Base-by-base conservation (phyloP, 2,329 filamentous ascomycete genomes). In the Botrytis tulipae region DNA sequence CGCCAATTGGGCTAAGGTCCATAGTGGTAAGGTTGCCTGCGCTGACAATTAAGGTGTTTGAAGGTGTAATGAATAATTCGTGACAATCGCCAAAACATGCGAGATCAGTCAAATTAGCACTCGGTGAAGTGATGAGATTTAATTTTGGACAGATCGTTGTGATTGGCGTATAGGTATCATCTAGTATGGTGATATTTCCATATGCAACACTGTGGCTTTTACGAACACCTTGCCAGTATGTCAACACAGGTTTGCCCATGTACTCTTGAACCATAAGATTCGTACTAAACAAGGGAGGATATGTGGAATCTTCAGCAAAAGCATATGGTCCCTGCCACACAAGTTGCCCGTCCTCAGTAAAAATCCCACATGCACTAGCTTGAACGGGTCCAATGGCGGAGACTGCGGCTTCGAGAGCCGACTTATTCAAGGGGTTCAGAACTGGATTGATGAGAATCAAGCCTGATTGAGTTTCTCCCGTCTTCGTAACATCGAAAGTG, bases 1-100 rank as follows among this genome's bases (percentile, higher is more conserved):
- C 82, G 48, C 79, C 79, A 82, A 51, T 70, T 8, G 78, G 76
- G 16, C 78, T 80, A 44, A 83, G 77, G 71, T 83, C 79, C 18
- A 63, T 48, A 7, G n/a, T 35, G 29, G 44, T 71, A 37, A 71
- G 32, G 32, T 63, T 71, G n/a, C 7, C 59, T 20, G 48, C 44
- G 10, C 22, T 54, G 32, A 71, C 44, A 40, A 71, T 51, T 14
- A 71, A 8, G 35, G 42, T 40, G 3, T 29, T 54, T 51, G 29
- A n/a, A 22, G 69, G 42, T 46, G 57, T 63, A 20, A 71, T 44
- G 14, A 62, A 63, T 4, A 20, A 10, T 12, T 63, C 59, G 25
- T 71, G 32, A 22, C 32, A 25, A 71, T 71, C 59, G 40, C 16
- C 59, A 29, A 51, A 71, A 29, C 59, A 51, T 25, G 14, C 8